These are phyloP conservation scores for Cyanophora paradoxa DNA, from an alignment of 78 protist species.

Conservation along the genomic window DNA sequence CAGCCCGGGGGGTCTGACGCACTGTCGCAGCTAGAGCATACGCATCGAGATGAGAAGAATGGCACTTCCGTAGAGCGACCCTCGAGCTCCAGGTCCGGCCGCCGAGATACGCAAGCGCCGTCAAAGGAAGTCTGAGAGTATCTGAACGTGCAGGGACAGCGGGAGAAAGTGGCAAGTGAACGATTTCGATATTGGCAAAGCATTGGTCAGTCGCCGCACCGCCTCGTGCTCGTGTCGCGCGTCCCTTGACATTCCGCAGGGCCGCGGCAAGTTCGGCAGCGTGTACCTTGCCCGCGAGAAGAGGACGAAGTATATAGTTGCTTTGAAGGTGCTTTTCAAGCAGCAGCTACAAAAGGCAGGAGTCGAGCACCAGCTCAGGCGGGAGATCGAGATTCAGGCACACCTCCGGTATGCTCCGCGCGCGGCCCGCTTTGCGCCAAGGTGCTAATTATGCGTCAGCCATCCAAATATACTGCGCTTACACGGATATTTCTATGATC, in stretches of 20 bases:
- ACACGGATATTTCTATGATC: constrained; percentile 91
- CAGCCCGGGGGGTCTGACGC: too few relatives aligned
- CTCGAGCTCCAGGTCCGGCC: too few relatives aligned
- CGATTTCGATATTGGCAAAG: constrained; percentile 80
- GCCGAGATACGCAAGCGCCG: too few relatives aligned
- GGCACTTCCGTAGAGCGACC: too few relatives aligned
- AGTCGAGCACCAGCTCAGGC: constrained; percentile 82
- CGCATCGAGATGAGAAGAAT: too few relatives aligned
- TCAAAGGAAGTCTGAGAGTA: too few relatives aligned
- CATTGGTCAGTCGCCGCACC: background rate
- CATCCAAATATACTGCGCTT: constrained; percentile 88
- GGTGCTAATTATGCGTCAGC: too few relatives aligned
- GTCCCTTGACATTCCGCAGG: constrained; percentile 52
- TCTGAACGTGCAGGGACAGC: too few relatives aligned
- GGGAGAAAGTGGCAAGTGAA: constrained; percentile 4
- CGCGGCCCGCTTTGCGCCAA: too few relatives aligned
- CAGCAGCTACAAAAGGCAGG: constrained; percentile 53
- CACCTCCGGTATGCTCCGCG: constrained; percentile 49
- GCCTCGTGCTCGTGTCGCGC: background rate
- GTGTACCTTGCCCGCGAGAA: constrained; percentile 92
- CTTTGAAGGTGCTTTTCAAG: constrained; percentile 90
- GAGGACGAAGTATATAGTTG: constrained; percentile 75
- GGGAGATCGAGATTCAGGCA: constrained; percentile 93
- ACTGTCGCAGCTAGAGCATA: too few relatives aligned
- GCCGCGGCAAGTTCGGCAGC: constrained; percentile 87